These are phyloP conservation scores for Arabis hirsuta DNA, from an alignment of 345 rosid species.

Conservation along the genomic window DNA sequence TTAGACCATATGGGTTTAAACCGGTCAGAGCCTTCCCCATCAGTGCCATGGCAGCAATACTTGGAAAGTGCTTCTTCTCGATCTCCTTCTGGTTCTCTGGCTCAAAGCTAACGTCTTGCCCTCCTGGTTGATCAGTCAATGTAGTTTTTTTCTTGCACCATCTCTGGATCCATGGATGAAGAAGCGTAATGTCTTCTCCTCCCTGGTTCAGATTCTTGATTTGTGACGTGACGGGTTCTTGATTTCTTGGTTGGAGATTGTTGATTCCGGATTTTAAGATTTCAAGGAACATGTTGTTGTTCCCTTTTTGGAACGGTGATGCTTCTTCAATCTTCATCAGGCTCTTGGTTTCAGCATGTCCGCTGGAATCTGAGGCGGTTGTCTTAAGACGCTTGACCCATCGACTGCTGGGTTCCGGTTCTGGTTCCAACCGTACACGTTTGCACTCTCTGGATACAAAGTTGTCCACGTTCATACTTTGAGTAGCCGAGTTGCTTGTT, in stretches of 20 bases:
- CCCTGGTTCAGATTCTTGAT: slow-evolving; percentile 41
- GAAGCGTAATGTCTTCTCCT: slow-evolving; percentile 46
- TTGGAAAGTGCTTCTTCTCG: slow-evolving; percentile 71
- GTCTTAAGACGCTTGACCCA: slow-evolving; percentile 87
- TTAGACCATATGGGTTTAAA: slow-evolving; percentile 59
- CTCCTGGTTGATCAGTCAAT: slow-evolving; percentile 36
- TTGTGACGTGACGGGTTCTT: slow-evolving; percentile 35
- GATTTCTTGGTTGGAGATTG: slow-evolving; percentile 43
- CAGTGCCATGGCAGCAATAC: slow-evolving; percentile 96
- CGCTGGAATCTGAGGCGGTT: slow-evolving; percentile 45
- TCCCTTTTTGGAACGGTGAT: slow-evolving; percentile 48
- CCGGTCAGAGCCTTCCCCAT: slow-evolving; percentile 87
- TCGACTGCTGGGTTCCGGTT: slow-evolving; percentile 57
- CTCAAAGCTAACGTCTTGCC: slow-evolving; percentile 44
- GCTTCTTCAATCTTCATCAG: slow-evolving; percentile 48
- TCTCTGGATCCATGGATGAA: slow-evolving; percentile 72
- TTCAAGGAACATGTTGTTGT: slow-evolving; percentile 42
- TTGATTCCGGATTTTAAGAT: slow-evolving; percentile 42
- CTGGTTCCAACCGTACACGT: slow-evolving; percentile 46
- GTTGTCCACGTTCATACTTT: slow-evolving; percentile 67
- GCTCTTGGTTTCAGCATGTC: slow-evolving; percentile 52
- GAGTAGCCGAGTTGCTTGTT: slow-evolving; percentile 70
- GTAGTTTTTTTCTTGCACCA: slow-evolving; percentile 57
- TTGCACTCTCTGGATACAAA: slow-evolving; percentile 52
- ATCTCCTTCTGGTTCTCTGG: slow-evolving; percentile 51